Base-by-base conservation (phyloP, 768 basidiomycete species). In the Mycena rosella region DNA sequence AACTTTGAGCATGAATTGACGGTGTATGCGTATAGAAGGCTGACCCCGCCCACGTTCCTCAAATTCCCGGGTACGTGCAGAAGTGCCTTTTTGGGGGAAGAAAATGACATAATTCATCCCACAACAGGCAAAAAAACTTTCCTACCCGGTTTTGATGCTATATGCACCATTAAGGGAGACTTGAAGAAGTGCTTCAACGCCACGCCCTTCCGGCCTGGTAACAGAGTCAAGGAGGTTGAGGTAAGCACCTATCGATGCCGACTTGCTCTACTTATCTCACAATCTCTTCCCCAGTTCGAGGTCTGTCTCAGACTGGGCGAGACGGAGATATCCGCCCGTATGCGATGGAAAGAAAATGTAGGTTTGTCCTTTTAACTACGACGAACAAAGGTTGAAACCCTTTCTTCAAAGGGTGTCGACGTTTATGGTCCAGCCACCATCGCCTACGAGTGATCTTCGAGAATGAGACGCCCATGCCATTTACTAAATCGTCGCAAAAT, bases 351-450 rank as follows among this genome's bases (percentile, higher is more conserved):
- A 22, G 72, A 70, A 44, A 27, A 69, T 11, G 73, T 74, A 47
- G n/a, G n/a, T n/a, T n/a, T 17, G 69, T 63, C 13, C 24, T 26
- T 47, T 45, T 22, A 2, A 22, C 13, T 42, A n/a, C 22, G 18
- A n/a, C 8, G 7, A 45, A 15, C 20, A 3, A 15, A 34, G 27
- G 48, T 47, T 47, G 45, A 26, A 14, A 26, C 4, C n/a, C 7
- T 44, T 20, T 26, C 5, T 15, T 34, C 6, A 40, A n/a, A 74
- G 73, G 60, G 26, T 4, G 52, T 63, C 14, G 3, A 38, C 2
- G 60, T 56, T 9, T 72, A 74, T 29, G 73, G 73, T 14, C 66
- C 68, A 20, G 73, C 72, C 20, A 73, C 72, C 2, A 49, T 74
- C 11, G 72, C 69, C 0, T 74, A 74, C 26, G 73, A 65, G 14